These are phyloP conservation scores for Artomyces pyxidatus DNA, from an alignment of 768 basidiomycete species.

Conservation along the genomic window DNA sequence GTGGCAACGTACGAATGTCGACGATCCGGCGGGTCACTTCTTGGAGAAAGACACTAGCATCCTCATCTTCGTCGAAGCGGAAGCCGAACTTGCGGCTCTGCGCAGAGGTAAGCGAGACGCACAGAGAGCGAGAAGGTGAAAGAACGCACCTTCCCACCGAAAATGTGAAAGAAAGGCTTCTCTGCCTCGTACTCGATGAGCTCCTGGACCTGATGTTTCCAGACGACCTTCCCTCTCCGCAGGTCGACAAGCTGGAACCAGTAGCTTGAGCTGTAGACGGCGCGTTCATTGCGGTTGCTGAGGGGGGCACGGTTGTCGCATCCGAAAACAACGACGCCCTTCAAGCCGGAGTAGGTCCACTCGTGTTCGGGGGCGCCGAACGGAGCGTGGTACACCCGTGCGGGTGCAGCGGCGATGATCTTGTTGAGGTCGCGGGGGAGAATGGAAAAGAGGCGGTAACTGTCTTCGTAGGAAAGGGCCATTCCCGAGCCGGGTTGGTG, in stretches of 20 bases:
- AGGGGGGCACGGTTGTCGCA: conserved; percentile 19
- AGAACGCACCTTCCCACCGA: conserved; percentile 72
- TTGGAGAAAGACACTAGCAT: conserved; percentile 52
- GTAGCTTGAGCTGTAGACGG: conserved; percentile 25
- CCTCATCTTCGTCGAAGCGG: conserved; percentile 51
- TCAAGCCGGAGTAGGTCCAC: conserved; percentile 55
- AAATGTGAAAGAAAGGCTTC: conserved; percentile 87
- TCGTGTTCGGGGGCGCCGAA: conserved; percentile 37
- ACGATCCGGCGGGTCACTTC: conserved; percentile 48
- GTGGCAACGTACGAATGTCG: conserved; percentile 26
- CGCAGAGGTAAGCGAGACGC: not conserved
- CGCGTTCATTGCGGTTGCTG: conserved; percentile 16
- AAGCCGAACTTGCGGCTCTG: conserved; percentile 43
- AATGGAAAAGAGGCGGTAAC: conserved; percentile 16
- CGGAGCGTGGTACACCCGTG: conserved; percentile 55
- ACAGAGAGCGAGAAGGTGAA: not conserved
- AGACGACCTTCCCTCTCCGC: conserved; percentile 49
- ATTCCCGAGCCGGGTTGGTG: not conserved
- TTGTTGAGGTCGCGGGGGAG: conserved; percentile 20
- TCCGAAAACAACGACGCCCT: conserved; percentile 52
- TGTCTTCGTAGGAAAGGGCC: conserved; percentile 12
- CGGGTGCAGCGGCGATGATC: conserved; percentile 45
- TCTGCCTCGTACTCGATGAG: conserved; percentile 70
- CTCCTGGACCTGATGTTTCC: conserved; percentile 58
- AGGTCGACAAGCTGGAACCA: conserved; percentile 64